These are phyloP conservation scores for Coemansia sp. DNA, from an alignment of 192 early-diverging fungal species.

Conservation along the genomic window DNA sequence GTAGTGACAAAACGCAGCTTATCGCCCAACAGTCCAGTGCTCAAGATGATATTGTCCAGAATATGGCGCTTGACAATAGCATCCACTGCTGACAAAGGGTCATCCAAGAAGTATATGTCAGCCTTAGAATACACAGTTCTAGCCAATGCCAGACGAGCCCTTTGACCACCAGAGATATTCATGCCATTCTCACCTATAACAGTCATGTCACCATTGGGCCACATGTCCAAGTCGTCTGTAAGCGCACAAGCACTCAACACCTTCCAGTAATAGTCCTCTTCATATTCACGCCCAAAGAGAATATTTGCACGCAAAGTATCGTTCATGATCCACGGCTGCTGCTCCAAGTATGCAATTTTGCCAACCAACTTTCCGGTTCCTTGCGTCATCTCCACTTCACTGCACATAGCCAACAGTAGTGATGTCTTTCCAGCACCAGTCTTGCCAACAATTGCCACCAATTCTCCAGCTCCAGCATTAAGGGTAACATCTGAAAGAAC, in stretches of 20 bases:
- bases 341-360: constrained; percentile 31
- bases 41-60: constrained; percentile 63
- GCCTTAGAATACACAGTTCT: constrained; percentile 68
- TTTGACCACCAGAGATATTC: constrained; percentile 76
- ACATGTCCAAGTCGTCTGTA: constrained; percentile 64
- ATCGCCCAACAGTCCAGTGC: constrained; percentile 56
- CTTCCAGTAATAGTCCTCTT: constrained; percentile 63
- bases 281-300: constrained; percentile 71
- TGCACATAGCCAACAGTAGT: constrained; percentile 63
- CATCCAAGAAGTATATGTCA: constrained; percentile 75
- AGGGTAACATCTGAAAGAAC: constrained; percentile 20
- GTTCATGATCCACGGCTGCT: constrained; percentile 47
- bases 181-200: constrained; percentile 74
- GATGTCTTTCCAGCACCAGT: constrained; percentile 70
- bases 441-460: constrained; percentile 63
- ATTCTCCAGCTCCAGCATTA: constrained; percentile 29
- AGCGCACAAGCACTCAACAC: constrained; percentile 67
- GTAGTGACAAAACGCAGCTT: constrained; percentile 57
- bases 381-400: constrained; percentile 48
- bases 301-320: constrained; percentile 77
- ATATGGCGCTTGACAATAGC: constrained; percentile 68
- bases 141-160: constrained; percentile 68
- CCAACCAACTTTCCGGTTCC: constrained; percentile 40
- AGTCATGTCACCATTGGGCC: constrained; percentile 68
- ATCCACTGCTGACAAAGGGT: constrained; percentile 75